Base-by-base conservation (phyloP, 768 basidiomycete species). In the Gloeostereum incarnatum region DNA sequence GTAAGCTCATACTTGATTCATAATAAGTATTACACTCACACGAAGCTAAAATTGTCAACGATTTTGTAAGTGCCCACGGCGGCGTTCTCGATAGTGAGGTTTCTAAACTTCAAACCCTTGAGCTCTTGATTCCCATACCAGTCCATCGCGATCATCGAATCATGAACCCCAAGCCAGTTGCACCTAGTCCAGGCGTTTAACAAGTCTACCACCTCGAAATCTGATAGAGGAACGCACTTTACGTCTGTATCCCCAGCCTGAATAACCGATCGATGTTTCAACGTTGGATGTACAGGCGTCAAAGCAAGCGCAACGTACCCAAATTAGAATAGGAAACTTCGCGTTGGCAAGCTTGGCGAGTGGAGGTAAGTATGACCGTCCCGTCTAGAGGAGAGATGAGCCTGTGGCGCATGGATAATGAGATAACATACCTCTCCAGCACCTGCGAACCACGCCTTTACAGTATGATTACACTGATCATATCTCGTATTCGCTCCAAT, bases 41-140 rank as follows among this genome's bases (percentile, higher is more conserved):
- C 69, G 44, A 71, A 71, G 1, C 60, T 53, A 46, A 71, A 70
- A 36, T 63, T 63, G 46, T 66, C 67, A 30, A 71, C 66, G 22
- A 65, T 68, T 36, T 67, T 62, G 3, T 67, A 48, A 0, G 62
- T 52, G 3, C 65, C 69, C 5, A 71, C 56, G 0, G 63, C 40
- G 5, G 40, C 49, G 3, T 59, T 65, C 18, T 53, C 35, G 25
- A 71, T 54, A 0, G 70, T 69, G 34, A 43, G 39, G 19, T 48
- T 50, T 19, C 38, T 46, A 13, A 48, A n/a, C 21, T 63, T 60
- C 3, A 65, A 68, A 21, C 45, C 50, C 38, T 61, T 61, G 16
- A 69, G 47, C 1, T 56, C 57, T 26, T 57, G 42, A 31, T 61
- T 68, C 4, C 68, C 67, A 31, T 63, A 66, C 68, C 68, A 69